These are phyloP conservation scores for Byssochlamys sp. DNA, from an alignment of 2,329 filamentous ascomycete species.

Conservation along the genomic window DNA sequence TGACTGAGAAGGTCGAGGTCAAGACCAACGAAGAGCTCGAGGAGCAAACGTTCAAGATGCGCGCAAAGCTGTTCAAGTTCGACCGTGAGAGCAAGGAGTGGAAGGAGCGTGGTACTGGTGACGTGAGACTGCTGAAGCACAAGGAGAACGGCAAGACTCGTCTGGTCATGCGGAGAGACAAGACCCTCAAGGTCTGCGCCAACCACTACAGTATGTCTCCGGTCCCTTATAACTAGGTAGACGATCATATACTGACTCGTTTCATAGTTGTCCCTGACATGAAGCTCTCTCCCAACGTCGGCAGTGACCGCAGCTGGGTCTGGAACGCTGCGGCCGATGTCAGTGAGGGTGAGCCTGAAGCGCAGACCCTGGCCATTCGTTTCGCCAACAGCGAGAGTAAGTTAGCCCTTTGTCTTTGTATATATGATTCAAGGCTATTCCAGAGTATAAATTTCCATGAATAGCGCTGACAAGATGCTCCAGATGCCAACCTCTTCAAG, in stretches of 20 bases:
- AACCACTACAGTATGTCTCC: constrained; percentile 86
- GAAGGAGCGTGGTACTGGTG: constrained; percentile 98
- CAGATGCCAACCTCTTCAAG: constrained; percentile 95
- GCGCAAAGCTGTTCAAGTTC: constrained; percentile 98
- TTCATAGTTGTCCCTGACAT: constrained; percentile 82
- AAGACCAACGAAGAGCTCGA: constrained; percentile 98
- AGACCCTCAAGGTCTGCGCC: constrained; percentile 99
- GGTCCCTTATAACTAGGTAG: background rate
- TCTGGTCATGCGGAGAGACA: constrained; percentile 96
- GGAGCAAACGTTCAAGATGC: constrained; percentile 98
- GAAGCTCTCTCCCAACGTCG: constrained; percentile 96
- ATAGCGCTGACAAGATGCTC: background rate
- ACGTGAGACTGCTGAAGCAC: constrained; percentile 94
- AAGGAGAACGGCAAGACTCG: constrained; percentile 97
- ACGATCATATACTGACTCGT: constrained; percentile 13
- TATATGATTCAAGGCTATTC: background rate
- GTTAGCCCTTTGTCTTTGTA: constrained; percentile 25
- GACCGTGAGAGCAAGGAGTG: constrained; percentile 84
- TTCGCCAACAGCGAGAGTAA: constrained; percentile 96
- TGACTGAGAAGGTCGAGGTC: constrained; percentile 92
- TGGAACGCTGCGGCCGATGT: constrained; percentile 98
- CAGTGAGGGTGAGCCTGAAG: constrained; percentile 94
- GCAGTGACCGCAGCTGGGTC: constrained; percentile 96
- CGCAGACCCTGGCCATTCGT: constrained; percentile 88
- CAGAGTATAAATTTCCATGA: background rate